Evolutionary conservation across 306 rosid species (phyloP).

Genomic region (Abrus pulchellus): DNA sequence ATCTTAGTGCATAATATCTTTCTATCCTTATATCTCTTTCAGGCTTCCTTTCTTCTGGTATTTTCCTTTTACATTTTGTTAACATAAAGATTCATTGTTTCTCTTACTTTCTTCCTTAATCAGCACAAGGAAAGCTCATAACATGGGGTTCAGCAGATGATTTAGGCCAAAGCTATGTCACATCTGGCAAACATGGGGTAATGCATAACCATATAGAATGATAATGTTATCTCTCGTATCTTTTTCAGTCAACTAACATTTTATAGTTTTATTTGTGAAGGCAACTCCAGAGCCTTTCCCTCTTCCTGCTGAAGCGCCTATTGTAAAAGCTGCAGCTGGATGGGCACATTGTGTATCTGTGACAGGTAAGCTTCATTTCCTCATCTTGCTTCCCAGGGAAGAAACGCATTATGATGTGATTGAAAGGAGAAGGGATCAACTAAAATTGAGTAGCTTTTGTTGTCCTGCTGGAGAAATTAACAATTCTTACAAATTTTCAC

Average conservation of each 20-base stretch:
- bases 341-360: slow-evolving; percentile 90
- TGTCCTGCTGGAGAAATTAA: no score
- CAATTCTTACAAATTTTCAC: no score
- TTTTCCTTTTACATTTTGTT: not conserved
- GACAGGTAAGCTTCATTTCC: slow-evolving; percentile 66
- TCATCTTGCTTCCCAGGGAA: not conserved
- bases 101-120: slow-evolving; percentile 39
- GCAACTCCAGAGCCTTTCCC: slow-evolving; percentile 90
- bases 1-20: not conserved
- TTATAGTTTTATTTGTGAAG: slow-evolving; percentile 56
- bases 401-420: not conserved
- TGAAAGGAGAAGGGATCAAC: not conserved
- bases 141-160: slow-evolving; percentile 95
- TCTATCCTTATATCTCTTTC: not conserved
- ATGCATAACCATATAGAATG: not conserved
- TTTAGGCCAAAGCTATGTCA: slow-evolving; percentile 87
- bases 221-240: not conserved
- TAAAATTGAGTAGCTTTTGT: not conserved
- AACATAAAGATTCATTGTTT: not conserved
- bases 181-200: slow-evolving; percentile 95
- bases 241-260: slow-evolving; percentile 42
- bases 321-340: slow-evolving; percentile 80
- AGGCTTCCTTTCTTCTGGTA: not conserved
- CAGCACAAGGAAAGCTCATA: slow-evolving; percentile 79
- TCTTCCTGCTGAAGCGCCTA: slow-evolving; percentile 69